Conservation (phyloP, 2,329 filamentous ascomycete species). For the Stenocarpella maydis region DNA sequence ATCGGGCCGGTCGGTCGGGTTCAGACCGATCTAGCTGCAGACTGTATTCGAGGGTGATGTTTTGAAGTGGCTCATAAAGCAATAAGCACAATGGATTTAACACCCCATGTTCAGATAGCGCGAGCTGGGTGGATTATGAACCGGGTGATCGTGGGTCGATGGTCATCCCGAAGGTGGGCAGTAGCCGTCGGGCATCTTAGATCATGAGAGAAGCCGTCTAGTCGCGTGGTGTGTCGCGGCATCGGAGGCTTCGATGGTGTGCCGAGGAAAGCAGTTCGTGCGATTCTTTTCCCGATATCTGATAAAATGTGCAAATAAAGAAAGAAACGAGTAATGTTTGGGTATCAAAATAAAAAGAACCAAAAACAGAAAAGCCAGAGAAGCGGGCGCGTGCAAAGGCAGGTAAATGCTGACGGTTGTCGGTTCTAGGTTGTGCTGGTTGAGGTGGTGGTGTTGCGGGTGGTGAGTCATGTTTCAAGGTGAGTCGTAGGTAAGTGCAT, state of each 20-base stretch:
- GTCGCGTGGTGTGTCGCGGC: constrained; percentile 5
- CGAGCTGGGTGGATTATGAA: constrained; percentile 13
- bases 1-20: no score
- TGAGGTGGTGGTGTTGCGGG: not conserved
- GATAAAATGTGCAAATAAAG: constrained; percentile 11
- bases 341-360: constrained; percentile 32
- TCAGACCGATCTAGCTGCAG: not conserved
- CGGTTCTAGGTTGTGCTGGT: not conserved
- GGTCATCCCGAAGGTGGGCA: not conserved
- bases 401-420: constrained; percentile 2
- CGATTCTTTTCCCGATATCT: constrained; percentile 15
- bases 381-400: not conserved
- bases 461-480: not conserved
- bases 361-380: constrained; percentile 16
- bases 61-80: not conserved
- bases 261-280: constrained; percentile 3
- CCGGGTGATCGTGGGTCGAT: not conserved
- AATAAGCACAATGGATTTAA: not conserved
- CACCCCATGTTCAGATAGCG: not conserved
- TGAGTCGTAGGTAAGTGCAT: constrained; percentile 8
- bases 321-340: constrained; percentile 25
- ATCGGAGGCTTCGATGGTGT: not conserved
- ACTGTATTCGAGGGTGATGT: not conserved
- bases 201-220: not conserved
- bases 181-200: not conserved